A percentile compares a stretch with the other conserved stretches of the same genome.
Conservation (phyloP, 164 flowering plant genomes). For the Stephania yunnanensis region DNA sequence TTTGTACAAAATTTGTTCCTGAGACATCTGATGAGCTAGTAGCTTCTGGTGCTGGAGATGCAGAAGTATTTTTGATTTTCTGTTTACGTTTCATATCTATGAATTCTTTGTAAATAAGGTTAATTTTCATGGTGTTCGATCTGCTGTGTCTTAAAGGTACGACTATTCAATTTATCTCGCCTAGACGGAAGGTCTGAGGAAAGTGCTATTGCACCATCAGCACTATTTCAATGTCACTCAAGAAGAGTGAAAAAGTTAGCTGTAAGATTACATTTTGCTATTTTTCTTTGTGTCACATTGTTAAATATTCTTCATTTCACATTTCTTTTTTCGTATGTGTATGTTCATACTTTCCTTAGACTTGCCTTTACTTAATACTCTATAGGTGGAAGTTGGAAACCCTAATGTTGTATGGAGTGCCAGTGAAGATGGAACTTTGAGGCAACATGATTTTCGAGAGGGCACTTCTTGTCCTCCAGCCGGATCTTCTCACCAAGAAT, state of each 20-base stretch:
- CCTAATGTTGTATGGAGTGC: conserved; percentile 99
- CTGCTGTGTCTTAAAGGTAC: conserved; percentile 44
- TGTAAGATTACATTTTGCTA: conserved; percentile 38
- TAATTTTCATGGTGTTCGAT: conserved; percentile 6
- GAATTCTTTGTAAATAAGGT: neutral
- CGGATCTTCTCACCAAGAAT: conserved; percentile 83
- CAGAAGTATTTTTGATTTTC: conserved; percentile 57
- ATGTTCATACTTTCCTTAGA: neutral
- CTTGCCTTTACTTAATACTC: conserved; percentile 1
- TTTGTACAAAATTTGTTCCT: conserved; percentile 89
- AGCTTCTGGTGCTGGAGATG: conserved; percentile 92
- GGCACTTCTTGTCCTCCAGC: conserved; percentile 84
- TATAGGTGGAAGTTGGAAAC: conserved; percentile 90
- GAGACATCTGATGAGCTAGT: conserved; percentile 93
- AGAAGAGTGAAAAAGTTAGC: conserved; percentile 90
- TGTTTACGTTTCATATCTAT: conserved; percentile 6
- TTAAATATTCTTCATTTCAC: neutral
- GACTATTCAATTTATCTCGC: conserved; percentile 67
- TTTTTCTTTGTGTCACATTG: neutral
- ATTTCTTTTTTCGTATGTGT: neutral
- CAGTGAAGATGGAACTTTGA: conserved; percentile 96
- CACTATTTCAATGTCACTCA: conserved; percentile 74
- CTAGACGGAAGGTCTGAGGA: conserved; percentile 45
- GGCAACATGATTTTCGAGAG: conserved; percentile 97
- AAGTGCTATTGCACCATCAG: conserved; percentile 43